phyloP scores from a whole-genome alignment of 805 yeast species.

The Saccharomycopsis lassenensis region DNA sequence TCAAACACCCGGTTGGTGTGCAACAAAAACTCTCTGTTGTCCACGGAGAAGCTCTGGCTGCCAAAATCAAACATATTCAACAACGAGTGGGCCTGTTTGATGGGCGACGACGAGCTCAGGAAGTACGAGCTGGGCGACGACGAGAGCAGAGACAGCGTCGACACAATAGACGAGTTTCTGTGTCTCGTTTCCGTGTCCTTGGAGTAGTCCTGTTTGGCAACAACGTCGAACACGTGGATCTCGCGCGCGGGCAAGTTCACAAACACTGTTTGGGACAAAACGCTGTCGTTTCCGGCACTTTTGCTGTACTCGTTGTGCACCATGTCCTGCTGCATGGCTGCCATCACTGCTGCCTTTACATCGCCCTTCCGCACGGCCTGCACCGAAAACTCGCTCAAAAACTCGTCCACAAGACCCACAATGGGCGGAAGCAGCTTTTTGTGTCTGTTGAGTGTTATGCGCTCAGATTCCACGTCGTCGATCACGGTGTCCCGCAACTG shows the following conservation, averaged over 20 bases:
- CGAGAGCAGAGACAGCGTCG: neutral
- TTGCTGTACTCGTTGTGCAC: conserved; percentile 14
- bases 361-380: conserved; percentile 14
- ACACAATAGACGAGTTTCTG: neutral
- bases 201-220: neutral
- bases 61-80: conserved; percentile 11
- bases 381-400: conserved; percentile 17
- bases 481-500: conserved; percentile 1
- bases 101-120: neutral
- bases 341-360: conserved; percentile 6
- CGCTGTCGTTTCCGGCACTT: neutral
- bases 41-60: conserved; percentile 2
- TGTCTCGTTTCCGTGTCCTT: neutral
- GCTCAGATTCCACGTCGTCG: conserved; percentile 3
- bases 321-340: conserved; percentile 16
- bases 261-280: conserved; percentile 11
- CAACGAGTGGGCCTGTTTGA: conserved; percentile 5
- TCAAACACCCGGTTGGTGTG: too few relatives aligned
- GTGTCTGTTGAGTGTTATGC: conserved; percentile 4
- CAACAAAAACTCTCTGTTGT: too few relatives aligned
- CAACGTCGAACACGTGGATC: conserved; percentile 14
- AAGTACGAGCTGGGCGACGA: neutral
- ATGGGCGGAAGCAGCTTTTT: conserved; percentile 17
- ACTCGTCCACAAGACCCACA: conserved; percentile 15
- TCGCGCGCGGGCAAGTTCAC: conserved; percentile 15